phyloP scores from a whole-genome alignment of 192 early-diverging fungal species.

The Coemansia sp. region DNA sequence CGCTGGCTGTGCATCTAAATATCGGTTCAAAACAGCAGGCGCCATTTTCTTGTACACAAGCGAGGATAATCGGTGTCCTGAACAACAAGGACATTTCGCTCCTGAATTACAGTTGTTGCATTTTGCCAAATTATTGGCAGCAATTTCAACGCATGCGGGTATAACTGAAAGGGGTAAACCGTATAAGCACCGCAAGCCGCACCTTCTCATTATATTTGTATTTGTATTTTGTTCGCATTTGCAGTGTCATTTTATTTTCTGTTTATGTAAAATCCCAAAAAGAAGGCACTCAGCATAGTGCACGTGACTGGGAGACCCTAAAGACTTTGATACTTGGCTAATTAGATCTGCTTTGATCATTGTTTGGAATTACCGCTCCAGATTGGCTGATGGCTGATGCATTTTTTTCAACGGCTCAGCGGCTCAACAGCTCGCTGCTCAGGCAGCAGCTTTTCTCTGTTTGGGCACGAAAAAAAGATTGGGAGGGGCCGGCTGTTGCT shows the following conservation, averaged over 20 bases:
- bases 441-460: no score
- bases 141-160: slow-evolving; percentile 10
- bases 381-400: not conserved
- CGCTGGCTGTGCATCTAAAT: not conserved
- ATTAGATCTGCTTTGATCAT: not conserved
- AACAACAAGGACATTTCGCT: not conserved
- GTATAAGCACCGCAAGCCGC: not conserved
- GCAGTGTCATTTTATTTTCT: no score
- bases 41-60: not conserved
- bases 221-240: not conserved
- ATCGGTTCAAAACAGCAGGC: not conserved
- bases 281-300: not conserved
- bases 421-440: not conserved
- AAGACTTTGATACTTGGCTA: not conserved
- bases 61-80: not conserved
- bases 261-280: not conserved
- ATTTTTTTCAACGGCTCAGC: not conserved
- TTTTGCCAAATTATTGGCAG: slow-evolving; percentile 10
- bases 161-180: not conserved
- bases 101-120: not conserved
- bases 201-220: no score
- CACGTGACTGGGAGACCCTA: slow-evolving; percentile 1
- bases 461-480: no score
- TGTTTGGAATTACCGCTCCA: not conserved
- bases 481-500: no score